These are phyloP conservation scores for Nigrograna mackinnonii DNA, from an alignment of 2,329 filamentous ascomycete species.

Conservation along the genomic window DNA sequence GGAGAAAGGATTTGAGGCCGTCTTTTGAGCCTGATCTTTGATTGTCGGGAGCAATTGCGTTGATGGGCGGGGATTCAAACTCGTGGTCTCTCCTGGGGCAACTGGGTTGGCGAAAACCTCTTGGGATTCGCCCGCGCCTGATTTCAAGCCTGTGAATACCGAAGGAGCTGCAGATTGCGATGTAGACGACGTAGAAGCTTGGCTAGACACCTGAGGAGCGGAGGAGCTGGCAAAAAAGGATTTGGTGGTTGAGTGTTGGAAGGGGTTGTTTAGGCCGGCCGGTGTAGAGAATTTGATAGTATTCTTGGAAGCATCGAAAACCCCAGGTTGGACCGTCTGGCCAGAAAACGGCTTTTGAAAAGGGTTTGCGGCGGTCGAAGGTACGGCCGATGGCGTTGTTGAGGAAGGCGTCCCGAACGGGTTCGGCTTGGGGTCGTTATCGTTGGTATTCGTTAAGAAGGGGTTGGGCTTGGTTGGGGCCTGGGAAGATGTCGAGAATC, in stretches of 20 bases:
- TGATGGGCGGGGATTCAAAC: no score
- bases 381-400: not conserved
- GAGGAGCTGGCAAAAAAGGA: not conserved
- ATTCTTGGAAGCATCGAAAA: constrained; percentile 32
- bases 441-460: no score
- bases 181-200: no score
- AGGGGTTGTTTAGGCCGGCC: not conserved
- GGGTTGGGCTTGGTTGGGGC: constrained; percentile 5
- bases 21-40: not conserved
- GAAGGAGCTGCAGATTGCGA: no score
- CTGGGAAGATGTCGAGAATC: not conserved
- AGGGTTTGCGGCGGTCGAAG: not conserved
- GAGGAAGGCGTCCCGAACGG: not conserved
- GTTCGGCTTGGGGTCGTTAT: no score
- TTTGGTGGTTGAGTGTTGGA: not conserved
- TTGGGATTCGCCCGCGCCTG: no score
- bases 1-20: not conserved
- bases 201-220: no score
- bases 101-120: no score
- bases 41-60: no score
- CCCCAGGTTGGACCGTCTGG: constrained; percentile 20
- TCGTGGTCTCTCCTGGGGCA: no score
- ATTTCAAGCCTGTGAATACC: no score
- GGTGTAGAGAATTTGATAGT: constrained; percentile 25
- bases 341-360: constrained; percentile 1